phyloP scores from a whole-genome alignment of 83 land plant genomes.

The Diphasiastrum complanatum region DNA sequence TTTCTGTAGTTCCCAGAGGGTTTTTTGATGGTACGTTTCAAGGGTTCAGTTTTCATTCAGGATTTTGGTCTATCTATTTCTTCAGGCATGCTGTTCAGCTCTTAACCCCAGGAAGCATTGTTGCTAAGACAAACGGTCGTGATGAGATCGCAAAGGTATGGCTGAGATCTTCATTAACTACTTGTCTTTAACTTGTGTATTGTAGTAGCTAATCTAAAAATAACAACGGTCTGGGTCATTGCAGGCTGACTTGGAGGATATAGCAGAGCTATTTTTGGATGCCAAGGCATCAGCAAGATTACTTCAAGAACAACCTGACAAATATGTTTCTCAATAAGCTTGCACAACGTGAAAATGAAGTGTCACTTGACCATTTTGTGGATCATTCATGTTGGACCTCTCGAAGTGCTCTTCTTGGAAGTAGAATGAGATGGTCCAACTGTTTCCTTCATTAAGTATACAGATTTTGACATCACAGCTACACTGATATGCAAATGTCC shows the following conservation, averaged over 20 bases:
- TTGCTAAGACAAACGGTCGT: conserved; percentile 85
- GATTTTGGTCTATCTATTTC: background rate
- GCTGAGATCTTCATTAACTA: background rate
- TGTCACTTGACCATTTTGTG: too few species aligned
- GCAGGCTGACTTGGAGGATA: conserved; percentile 85
- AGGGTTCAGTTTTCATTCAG: background rate
- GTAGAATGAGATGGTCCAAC: too few species aligned
- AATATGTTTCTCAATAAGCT: conserved; percentile 73
- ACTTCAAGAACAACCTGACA: conserved; percentile 90
- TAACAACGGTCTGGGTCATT: background rate
- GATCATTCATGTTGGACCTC: too few species aligned
- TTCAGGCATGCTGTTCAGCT: conserved; percentile 89
- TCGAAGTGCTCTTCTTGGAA: too few species aligned
- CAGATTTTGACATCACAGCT: too few species aligned
- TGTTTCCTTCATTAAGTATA: too few species aligned
- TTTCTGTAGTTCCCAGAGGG: too few species aligned
- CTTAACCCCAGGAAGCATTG: conserved; percentile 75
- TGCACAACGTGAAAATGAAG: too few species aligned
- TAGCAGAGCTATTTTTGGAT: conserved; percentile 64
- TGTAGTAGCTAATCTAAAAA: background rate
- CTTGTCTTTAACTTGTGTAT: background rate
- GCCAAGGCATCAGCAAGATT: conserved; percentile 88
- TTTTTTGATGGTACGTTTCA: background rate
- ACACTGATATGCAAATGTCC: too few species aligned
- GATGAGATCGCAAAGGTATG: conserved; percentile 82